Evolutionary conservation across 371 early-diverging fungal genomes (phyloP).

Genomic region (Haplosporangium sp.): DNA sequence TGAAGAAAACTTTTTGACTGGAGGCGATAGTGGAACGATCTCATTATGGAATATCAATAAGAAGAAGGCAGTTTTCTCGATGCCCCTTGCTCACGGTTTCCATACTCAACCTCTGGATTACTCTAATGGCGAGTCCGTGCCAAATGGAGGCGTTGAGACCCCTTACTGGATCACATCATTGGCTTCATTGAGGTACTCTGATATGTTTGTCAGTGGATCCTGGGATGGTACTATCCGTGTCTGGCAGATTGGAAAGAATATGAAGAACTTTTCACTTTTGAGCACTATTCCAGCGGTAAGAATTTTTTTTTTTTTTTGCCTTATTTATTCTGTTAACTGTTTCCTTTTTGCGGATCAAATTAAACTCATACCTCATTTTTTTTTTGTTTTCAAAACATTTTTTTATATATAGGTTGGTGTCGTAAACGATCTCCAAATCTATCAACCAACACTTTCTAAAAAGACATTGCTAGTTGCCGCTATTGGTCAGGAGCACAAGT

Average conservation of each 20-base stretch:
- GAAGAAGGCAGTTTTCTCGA: slow-evolving; percentile 91
- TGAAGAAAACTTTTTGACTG: slow-evolving; percentile 91
- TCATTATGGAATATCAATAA: slow-evolving; percentile 91
- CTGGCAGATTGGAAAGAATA: slow-evolving; percentile 84
- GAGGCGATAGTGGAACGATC: slow-evolving; percentile 89
- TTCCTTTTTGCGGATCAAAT: slow-evolving; percentile 3
- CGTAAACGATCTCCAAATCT: slow-evolving; percentile 66
- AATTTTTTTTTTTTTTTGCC: neutral
- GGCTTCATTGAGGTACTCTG: slow-evolving; percentile 85
- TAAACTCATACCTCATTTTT: neutral
- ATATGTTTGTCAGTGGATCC: slow-evolving; percentile 93
- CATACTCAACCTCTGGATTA: slow-evolving; percentile 56
- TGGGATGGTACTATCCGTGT: slow-evolving; percentile 90
- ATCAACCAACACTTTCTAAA: slow-evolving; percentile 61
- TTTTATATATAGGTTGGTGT: slow-evolving; percentile 57
- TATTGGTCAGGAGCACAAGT: slow-evolving; percentile 87
- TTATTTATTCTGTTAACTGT: too few relatives aligned
- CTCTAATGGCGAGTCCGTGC: slow-evolving; percentile 46
- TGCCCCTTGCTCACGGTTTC: slow-evolving; percentile 84
- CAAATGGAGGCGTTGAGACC: slow-evolving; percentile 60
- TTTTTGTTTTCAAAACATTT: neutral
- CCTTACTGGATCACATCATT: slow-evolving; percentile 90
- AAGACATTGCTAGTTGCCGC: slow-evolving; percentile 77
- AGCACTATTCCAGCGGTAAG: slow-evolving; percentile 66
- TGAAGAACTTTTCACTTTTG: slow-evolving; percentile 74